Base-by-base conservation (phyloP, 768 basidiomycete genomes). In the Neoboletus magnificus region DNA sequence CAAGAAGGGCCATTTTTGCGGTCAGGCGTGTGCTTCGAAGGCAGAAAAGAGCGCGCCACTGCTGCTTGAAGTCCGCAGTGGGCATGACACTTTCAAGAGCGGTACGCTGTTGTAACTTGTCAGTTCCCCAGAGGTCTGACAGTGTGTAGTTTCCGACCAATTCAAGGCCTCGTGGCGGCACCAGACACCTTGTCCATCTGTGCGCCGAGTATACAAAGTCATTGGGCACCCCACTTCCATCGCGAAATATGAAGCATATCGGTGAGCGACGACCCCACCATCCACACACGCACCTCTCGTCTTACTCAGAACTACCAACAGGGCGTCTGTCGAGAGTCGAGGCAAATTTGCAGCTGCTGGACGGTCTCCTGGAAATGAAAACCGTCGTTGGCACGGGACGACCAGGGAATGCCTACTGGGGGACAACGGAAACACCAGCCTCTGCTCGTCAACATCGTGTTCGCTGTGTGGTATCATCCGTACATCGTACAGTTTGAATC, bases 321-420 rank as follows among this genome's bases (percentile, higher is more conserved):
- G 86, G 44, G 62, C 78, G 22, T 72, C 72, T 12, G 83, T 87
- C 6, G 87, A 89, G 66, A 60, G 73, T 37, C 78, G 79, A 44
- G 86, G 86, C 1, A 79, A 85, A 30, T 88, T 87, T 56, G 75
- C 66, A 4, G 62, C 75, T 35, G 59, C 76, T 4, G 83, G 83
- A 35, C 75, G 82, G 43, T 81, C 83, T 6, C 70, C 81, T 29
- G 87, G 87, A 30, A 88, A 88, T 59, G 85, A 87, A 68, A 85
- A 86, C 59, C 82, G 86, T 30, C 80, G 87, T 22, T 89, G 85
- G 86, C 87, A 89, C 65, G 87, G 87, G 20, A 89, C 87, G 12
- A 78, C 78, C 35, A 76, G 87, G 18, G 77, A 81, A 46, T 89
- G 87, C 68, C 81, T 76, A 43, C 67, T 88, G 2, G 85, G 85